These are phyloP conservation scores for Phialophora chinensis DNA, from an alignment of 2,329 filamentous ascomycete genomes.

Conservation along the genomic window DNA sequence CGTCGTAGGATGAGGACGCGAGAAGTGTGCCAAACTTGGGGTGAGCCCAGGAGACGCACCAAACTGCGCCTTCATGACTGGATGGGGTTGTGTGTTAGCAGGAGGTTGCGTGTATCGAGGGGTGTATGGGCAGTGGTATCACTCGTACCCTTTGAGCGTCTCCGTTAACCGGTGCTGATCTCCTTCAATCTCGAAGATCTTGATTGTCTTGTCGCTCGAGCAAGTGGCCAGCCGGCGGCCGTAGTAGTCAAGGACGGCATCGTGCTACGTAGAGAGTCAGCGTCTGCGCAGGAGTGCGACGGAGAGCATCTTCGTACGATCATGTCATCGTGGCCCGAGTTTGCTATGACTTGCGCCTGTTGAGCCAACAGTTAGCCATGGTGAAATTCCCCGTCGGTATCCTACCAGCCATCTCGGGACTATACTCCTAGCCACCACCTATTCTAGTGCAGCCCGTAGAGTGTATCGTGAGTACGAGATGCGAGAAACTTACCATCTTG, in stretches of 20 bases:
- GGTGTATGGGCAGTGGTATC: neutral
- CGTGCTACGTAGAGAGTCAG: constrained; percentile 67
- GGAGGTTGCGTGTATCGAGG: neutral
- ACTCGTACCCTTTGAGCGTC: constrained; percentile 85
- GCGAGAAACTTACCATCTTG: constrained; percentile 26
- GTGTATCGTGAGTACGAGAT: neutral
- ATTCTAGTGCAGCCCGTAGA: neutral
- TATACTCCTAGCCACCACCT: neutral
- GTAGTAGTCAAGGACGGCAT: constrained; percentile 98
- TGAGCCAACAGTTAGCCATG: neutral
- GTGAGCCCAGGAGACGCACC: constrained; percentile 97
- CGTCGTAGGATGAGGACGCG: constrained; percentile 93
- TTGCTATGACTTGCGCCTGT: constrained; percentile 79
- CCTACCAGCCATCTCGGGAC: neutral
- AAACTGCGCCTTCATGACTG: constrained; percentile 95
- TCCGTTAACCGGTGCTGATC: constrained; percentile 88
- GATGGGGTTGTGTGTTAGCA: constrained; percentile 11
- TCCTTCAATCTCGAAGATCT: constrained; percentile 97
- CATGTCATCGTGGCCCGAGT: constrained; percentile 97
- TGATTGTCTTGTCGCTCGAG: constrained; percentile 97
- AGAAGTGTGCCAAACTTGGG: constrained; percentile 99
- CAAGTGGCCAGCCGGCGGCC: constrained; percentile 94
- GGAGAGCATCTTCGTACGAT: constrained; percentile 74
- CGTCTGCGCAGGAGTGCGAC: neutral
- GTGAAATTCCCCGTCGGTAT: neutral